Conservation (phyloP, 1,284 basidiomycete species). For the Trametes polyzona region DNA sequence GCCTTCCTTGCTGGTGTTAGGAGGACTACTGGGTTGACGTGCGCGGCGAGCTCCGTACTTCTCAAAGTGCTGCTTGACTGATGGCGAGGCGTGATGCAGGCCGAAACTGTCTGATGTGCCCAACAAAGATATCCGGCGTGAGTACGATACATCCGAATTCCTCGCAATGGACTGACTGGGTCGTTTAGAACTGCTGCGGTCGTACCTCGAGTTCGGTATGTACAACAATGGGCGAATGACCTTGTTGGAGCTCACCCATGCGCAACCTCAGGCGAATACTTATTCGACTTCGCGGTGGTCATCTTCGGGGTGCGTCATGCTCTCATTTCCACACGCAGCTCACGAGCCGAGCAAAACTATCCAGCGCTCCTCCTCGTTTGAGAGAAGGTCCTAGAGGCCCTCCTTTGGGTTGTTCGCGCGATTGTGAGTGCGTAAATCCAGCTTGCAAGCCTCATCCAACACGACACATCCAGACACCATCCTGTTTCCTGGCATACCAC, state of each 20-base stretch:
- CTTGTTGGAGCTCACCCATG: neutral
- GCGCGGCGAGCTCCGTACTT: slow-evolving; percentile 34
- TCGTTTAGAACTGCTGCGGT: slow-evolving; percentile 64
- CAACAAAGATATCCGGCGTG: slow-evolving; percentile 84
- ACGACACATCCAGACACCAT: neutral
- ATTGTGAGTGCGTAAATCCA: neutral
- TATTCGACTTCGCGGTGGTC: slow-evolving; percentile 82
- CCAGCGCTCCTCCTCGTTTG: slow-evolving; percentile 76
- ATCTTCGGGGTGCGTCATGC: slow-evolving; percentile 67
- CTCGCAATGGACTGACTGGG: neutral
- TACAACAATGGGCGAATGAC: slow-evolving; percentile 3
- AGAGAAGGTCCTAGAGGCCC: slow-evolving; percentile 45
- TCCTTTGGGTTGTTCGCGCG: neutral
- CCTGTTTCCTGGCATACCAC: neutral
- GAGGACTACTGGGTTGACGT: slow-evolving; percentile 83
- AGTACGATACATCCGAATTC: slow-evolving; percentile 37
- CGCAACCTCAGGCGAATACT: slow-evolving; percentile 72
- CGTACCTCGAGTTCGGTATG: slow-evolving; percentile 80
- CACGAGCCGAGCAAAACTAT: neutral
- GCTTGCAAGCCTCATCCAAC: too few species aligned
- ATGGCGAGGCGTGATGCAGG: slow-evolving; percentile 38
- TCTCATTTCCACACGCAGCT: neutral
- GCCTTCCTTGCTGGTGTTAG: slow-evolving; percentile 81
- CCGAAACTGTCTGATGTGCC: slow-evolving; percentile 72
- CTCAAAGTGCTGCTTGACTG: neutral